A percentile compares a stretch with the other conserved stretches of the same genome.
phyloP scores from a whole-genome alignment of 202 grass and related monocot species.

The Carex arenaria region DNA sequence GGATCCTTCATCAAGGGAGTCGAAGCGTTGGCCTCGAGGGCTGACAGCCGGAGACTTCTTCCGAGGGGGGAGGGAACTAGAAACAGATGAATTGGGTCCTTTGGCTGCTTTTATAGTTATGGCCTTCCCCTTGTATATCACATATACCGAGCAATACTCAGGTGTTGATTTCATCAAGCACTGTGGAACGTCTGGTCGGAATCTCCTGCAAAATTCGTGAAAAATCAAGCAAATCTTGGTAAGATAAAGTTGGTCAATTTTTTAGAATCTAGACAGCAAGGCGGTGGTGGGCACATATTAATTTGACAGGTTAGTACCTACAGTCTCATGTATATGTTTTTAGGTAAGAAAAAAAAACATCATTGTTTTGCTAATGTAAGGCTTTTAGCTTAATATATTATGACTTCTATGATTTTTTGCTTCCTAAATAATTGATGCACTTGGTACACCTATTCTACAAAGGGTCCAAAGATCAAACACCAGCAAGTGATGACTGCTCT shows the following conservation, averaged over 20 bases:
- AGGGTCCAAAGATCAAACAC: neutral
- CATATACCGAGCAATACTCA: conserved; percentile 82
- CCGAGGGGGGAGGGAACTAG: conserved; percentile 46
- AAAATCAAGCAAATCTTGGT: neutral
- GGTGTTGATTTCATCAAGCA: conserved; percentile 78
- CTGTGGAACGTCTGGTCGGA: conserved; percentile 73
- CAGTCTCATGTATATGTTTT: conserved; percentile 15
- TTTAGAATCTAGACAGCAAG: neutral
- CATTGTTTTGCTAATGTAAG: neutral
- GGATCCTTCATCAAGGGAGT: conserved; percentile 30
- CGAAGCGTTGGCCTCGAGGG: conserved; percentile 29
- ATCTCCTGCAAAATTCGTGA: conserved; percentile 46
- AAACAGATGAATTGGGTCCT: conserved; percentile 28
- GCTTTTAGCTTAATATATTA: neutral
- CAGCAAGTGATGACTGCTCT: neutral
- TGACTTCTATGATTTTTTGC: neutral
- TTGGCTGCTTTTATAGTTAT: conserved; percentile 63
- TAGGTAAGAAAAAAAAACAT: neutral
- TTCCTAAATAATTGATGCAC: neutral
- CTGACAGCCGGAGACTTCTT: conserved; percentile 27
- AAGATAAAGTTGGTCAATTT: neutral
- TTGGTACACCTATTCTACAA: neutral
- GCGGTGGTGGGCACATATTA: neutral
- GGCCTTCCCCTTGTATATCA: conserved; percentile 76
- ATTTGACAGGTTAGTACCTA: conserved; percentile 26